These are phyloP conservation scores for Alternaria sp. DNA, from an alignment of 2,329 filamentous ascomycete species.

Conservation along the genomic window DNA sequence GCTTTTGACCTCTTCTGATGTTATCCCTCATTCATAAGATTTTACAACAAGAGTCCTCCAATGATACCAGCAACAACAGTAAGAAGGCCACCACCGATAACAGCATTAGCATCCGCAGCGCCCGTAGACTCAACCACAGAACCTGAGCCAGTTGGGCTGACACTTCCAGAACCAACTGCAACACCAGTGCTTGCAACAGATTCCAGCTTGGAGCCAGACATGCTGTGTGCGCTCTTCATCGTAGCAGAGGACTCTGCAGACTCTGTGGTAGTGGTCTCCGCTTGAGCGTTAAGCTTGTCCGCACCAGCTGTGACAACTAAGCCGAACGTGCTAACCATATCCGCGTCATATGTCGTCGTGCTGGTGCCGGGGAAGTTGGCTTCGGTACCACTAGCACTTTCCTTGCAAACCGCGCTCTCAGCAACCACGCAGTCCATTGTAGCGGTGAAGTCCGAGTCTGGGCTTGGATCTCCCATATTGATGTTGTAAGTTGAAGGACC, in stretches of 20 bases:
- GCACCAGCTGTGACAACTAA: conserved; percentile 27
- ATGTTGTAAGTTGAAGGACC: conserved; percentile 32
- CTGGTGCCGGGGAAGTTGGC: conserved; percentile 37
- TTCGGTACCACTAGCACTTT: conserved; percentile 31
- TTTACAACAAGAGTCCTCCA: conserved; percentile 18
- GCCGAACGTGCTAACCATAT: not conserved
- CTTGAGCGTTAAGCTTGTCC: conserved; percentile 22
- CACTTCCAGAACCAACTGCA: not conserved
- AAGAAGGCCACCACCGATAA: conserved; percentile 19
- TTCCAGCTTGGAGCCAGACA: conserved; percentile 6
- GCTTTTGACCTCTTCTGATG: too few species aligned
- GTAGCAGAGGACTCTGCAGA: conserved; percentile 12
- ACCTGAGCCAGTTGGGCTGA: conserved; percentile 6
- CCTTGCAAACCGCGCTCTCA: conserved; percentile 30
- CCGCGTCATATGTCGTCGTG: conserved; percentile 28
- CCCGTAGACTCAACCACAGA: conserved; percentile 9
- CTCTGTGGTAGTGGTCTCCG: conserved; percentile 9
- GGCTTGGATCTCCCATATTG: conserved; percentile 26
- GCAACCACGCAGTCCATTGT: conserved; percentile 30
- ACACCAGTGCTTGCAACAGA: conserved; percentile 1
- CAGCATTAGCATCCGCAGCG: conserved; percentile 18
- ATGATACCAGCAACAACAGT: conserved; percentile 22
- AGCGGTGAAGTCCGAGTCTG: conserved; percentile 26
- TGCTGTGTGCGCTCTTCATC: conserved; percentile 1
- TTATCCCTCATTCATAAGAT: not conserved